Conservation (phyloP, 805 yeast species). For the Jamesozyma lodderae region DNA sequence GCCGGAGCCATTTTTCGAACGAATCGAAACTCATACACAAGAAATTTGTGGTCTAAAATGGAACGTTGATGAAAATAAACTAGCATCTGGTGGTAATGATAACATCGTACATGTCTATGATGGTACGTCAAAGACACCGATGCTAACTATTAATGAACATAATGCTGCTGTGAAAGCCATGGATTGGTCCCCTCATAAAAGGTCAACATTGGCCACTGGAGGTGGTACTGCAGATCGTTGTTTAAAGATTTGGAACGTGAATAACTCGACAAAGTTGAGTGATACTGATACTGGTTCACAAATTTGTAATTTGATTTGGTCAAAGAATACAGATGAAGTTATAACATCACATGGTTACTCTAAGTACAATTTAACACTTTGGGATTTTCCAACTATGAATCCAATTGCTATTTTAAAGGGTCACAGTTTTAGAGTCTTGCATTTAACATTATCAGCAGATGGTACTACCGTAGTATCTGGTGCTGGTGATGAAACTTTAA, state of each 20-base stretch:
- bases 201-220: conserved; percentile 89
- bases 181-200: conserved; percentile 95
- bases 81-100: conserved; percentile 95
- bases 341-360: conserved; percentile 95
- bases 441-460: conserved; percentile 85
- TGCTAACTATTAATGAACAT: conserved; percentile 70
- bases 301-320: conserved; percentile 91
- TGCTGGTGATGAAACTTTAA: conserved; percentile 93
- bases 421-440: conserved; percentile 85
- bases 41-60: conserved; percentile 95
- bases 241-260: conserved; percentile 86
- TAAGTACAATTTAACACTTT: conserved; percentile 78
- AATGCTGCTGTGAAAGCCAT: conserved; percentile 94
- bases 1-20: conserved; percentile 69
- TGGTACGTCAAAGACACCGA: conserved; percentile 55
- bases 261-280: conserved; percentile 60
- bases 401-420: conserved; percentile 92
- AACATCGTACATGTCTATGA: conserved; percentile 82
- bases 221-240: conserved; percentile 94
- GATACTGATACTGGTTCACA: conserved; percentile 95
- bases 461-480: conserved; percentile 97
- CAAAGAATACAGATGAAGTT: conserved; percentile 80
- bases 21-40: conserved; percentile 70
- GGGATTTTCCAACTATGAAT: conserved; percentile 89
- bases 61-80: conserved; percentile 83